Conservation (phyloP, 768 basidiomycete species). For the Mycena leptocephala region DNA sequence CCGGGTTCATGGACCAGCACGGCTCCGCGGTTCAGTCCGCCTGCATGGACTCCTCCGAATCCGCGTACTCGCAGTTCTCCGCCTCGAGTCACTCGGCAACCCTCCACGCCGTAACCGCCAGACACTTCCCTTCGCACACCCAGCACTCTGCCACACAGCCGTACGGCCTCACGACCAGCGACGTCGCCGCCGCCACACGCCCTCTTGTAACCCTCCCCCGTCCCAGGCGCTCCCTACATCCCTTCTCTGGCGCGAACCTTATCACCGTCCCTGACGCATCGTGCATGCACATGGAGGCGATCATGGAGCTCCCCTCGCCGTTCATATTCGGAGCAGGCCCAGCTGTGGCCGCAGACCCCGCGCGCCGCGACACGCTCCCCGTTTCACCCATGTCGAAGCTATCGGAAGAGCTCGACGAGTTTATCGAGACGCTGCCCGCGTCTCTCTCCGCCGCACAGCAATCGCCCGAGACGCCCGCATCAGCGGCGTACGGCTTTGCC, state of each 20-base stretch:
- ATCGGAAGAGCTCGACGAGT: constrained; percentile 9
- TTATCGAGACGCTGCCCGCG: background rate
- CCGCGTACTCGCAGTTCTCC: background rate
- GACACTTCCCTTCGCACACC: background rate
- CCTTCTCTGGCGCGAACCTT: constrained; percentile 11
- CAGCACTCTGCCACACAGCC: background rate
- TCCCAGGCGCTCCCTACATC: constrained; percentile 1
- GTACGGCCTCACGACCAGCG: background rate
- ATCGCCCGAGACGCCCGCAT: background rate
- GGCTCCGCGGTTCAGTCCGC: background rate
- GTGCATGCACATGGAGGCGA: background rate
- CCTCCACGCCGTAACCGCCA: background rate
- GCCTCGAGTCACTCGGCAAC: background rate
- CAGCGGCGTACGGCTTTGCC: background rate
- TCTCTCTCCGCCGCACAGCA: background rate
- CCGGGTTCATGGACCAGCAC: background rate
- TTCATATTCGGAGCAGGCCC: background rate
- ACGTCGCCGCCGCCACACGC: background rate
- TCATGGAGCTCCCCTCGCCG: constrained; percentile 21
- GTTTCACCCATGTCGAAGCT: constrained; percentile 7
- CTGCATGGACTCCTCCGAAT: constrained; percentile 16
- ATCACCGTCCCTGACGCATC: background rate
- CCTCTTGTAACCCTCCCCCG: background rate
- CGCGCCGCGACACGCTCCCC: background rate
- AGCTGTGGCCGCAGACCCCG: background rate